Percentiles rank a stretch among this genome's conserved stretches.
These are phyloP conservation scores for Elaeagnus macrophylla DNA, from an alignment of 306 rosid species.

Conservation along the genomic window DNA sequence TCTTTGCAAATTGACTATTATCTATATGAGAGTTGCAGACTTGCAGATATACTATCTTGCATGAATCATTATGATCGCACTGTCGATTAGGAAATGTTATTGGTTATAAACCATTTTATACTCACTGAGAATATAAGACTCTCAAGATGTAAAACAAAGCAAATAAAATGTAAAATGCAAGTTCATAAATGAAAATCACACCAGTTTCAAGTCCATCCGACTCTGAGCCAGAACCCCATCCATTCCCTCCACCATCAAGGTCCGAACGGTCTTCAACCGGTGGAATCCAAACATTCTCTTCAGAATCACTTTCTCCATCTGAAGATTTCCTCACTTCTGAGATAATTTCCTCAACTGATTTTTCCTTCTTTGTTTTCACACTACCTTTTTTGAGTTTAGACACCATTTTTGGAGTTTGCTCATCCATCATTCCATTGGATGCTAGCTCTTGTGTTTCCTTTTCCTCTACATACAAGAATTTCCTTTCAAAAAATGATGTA, in stretches of 20 bases:
- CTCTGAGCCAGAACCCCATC: slow-evolving; percentile 70
- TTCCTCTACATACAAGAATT: slow-evolving; percentile 41
- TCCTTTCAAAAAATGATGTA: background rate
- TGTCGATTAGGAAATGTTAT: too few relatives aligned
- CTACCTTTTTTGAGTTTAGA: slow-evolving; percentile 4
- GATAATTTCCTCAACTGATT: slow-evolving; percentile 36
- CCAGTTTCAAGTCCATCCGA: slow-evolving; percentile 45
- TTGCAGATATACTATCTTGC: too few relatives aligned
- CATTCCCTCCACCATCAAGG: slow-evolving; percentile 61
- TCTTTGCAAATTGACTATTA: too few relatives aligned
- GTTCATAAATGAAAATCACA: slow-evolving; percentile 1
- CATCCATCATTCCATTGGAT: slow-evolving; percentile 25
- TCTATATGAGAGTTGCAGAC: too few relatives aligned
- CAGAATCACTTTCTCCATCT: slow-evolving; percentile 38
- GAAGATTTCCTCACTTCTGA: slow-evolving; percentile 37
- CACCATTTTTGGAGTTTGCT: slow-evolving; percentile 22
- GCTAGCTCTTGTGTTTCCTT: slow-evolving; percentile 44
- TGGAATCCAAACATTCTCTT: slow-evolving; percentile 85
- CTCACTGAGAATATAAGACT: background rate
- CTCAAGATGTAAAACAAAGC: background rate
- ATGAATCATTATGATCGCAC: too few relatives aligned
- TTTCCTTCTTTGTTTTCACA: slow-evolving; percentile 27
- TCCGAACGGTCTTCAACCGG: slow-evolving; percentile 87
- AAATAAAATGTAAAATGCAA: background rate
- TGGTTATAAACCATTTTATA: too few relatives aligned